A percentile compares a stretch with the other conserved stretches of the same genome.
Evolutionary conservation across 495 filamentous ascomycete species (phyloP).

Genomic region (Penicillium salamii): DNA sequence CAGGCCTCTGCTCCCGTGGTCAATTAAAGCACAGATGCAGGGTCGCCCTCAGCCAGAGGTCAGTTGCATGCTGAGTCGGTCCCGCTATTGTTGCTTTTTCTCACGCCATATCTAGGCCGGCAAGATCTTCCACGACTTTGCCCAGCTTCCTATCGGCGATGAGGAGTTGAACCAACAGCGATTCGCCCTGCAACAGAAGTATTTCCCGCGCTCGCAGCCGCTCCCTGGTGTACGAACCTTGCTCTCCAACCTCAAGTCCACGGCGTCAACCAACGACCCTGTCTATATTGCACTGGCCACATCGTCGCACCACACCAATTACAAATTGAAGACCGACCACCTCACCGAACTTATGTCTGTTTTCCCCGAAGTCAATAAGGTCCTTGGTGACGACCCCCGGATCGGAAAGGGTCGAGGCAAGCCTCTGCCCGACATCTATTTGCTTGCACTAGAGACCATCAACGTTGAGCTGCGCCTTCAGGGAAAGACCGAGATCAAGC

Average conservation of each 20-base stretch:
- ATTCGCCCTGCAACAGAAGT: constrained; percentile 57
- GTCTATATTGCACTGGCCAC: constrained; percentile 87
- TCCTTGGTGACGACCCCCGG: constrained; percentile 83
- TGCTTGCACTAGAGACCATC: constrained; percentile 80
- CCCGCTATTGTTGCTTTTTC: background rate
- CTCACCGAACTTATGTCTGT: constrained; percentile 67
- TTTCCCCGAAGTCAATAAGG: constrained; percentile 64
- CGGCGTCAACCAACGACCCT: constrained; percentile 40
- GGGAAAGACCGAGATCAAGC: constrained; percentile 65
- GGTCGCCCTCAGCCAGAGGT: constrained; percentile 80
- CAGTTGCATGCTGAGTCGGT: constrained; percentile 8
- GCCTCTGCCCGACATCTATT: constrained; percentile 91
- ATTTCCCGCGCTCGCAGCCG: constrained; percentile 70
- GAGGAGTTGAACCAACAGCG: constrained; percentile 62
- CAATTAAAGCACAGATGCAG: constrained; percentile 90
- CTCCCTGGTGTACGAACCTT: constrained; percentile 76
- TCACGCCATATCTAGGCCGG: constrained; percentile 19
- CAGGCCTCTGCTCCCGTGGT: constrained; percentile 77
- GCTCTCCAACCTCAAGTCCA: constrained; percentile 50
- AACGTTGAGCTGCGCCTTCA: constrained; percentile 62
- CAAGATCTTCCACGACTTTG: constrained; percentile 76
- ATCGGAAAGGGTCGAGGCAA: constrained; percentile 82
- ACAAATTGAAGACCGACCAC: constrained; percentile 74
- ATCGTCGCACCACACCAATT: constrained; percentile 68
- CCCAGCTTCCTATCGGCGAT: constrained; percentile 71